Base-by-base conservation (phyloP, 345 rosid genomes). In the Microcos paniculata region DNA sequence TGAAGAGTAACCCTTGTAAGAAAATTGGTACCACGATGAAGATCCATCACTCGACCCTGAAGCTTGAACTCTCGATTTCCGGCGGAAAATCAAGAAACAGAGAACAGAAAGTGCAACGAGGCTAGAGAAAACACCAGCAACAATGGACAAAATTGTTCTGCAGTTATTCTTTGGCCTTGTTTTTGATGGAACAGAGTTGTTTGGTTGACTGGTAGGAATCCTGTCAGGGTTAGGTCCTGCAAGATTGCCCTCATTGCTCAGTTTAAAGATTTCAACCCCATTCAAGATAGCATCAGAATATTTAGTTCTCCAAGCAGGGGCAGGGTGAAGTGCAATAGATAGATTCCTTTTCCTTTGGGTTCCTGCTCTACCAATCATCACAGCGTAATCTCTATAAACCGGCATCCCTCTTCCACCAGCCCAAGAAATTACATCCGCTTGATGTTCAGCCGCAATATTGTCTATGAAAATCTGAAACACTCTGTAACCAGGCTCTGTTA, bases 251-350 rank as follows among this genome's bases (percentile, higher is more conserved):
- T 2, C 56, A 3, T 35, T 45, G 18, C 71, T 40, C 46, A 61
- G 62, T 70, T 85, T 87, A 80, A 88, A 84, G 9, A 88, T 69
- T 77, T 88, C 87, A 30, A 85, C 45, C n/a, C 88, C 87, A 56
- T 80, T 85, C 55, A 85, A 48, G 13, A 79, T 72, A 6, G 84
- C 82, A 64, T 85, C 87, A 8, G 72, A 79, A 61, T 52, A 81
- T 23, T 11, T 40, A 0, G 89, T 77, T 4, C 31, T 23, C 14
- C 61, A 40, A 2, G 1, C 26, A 0, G 73, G 71, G 1, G 56
- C 46, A 1, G 86, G 83, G 11, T 79, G 82, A 74, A 88, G 45
- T 0, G 82, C 82, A 19, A 85, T 52, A 13, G 72, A 56, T 21
- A 85, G 62, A 6, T 80, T 61, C 19, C 45, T 52, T 30, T 42